These are phyloP conservation scores for Penicillium psychrofluorescens DNA, from an alignment of 495 filamentous ascomycete species.

Conservation along the genomic window DNA sequence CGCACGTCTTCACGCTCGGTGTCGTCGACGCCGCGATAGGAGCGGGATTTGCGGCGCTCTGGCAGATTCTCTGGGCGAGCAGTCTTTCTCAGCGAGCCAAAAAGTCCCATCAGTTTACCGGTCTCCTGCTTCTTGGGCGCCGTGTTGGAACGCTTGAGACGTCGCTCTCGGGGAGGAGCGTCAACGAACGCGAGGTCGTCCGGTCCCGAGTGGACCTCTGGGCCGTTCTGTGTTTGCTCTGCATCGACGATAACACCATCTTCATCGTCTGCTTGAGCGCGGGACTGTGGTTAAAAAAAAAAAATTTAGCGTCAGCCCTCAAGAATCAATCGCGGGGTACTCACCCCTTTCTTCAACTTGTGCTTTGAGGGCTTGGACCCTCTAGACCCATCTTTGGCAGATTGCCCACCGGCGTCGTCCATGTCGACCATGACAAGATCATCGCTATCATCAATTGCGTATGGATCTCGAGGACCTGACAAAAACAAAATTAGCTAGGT, in stretches of 20 bases:
- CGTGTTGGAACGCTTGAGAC: conserved; percentile 37
- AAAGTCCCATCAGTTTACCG: conserved; percentile 41
- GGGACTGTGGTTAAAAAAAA: conserved; percentile 12
- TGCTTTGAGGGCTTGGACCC: conserved; percentile 28
- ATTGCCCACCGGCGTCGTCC: conserved; percentile 36
- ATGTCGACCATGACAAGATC: conserved; percentile 51
- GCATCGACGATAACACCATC: conserved; percentile 43
- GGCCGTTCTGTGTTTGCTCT: conserved; percentile 26
- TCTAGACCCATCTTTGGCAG: conserved; percentile 26
- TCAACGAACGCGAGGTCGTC: conserved; percentile 74
- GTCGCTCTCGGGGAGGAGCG: conserved; percentile 56
- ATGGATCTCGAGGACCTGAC: conserved; percentile 47
- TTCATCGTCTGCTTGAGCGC: conserved; percentile 25
- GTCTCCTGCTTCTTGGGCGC: conserved; percentile 37
- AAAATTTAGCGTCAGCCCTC: not conserved
- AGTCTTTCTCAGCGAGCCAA: conserved; percentile 36
- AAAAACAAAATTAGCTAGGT: conserved; percentile 1
- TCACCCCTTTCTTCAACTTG: conserved; percentile 33
- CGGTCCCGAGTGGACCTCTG: conserved; percentile 34
- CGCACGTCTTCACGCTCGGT: conserved; percentile 37
- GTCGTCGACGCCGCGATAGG: conserved; percentile 35
- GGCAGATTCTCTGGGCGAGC: conserved; percentile 25
- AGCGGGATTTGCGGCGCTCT: conserved; percentile 34
- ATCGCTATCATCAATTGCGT: conserved; percentile 47
- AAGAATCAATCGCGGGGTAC: not conserved